A percentile compares a stretch with the other conserved stretches of the same genome.
Conservation (phyloP, 2,329 filamentous ascomycete genomes). For the Colletotrichum lupini region DNA sequence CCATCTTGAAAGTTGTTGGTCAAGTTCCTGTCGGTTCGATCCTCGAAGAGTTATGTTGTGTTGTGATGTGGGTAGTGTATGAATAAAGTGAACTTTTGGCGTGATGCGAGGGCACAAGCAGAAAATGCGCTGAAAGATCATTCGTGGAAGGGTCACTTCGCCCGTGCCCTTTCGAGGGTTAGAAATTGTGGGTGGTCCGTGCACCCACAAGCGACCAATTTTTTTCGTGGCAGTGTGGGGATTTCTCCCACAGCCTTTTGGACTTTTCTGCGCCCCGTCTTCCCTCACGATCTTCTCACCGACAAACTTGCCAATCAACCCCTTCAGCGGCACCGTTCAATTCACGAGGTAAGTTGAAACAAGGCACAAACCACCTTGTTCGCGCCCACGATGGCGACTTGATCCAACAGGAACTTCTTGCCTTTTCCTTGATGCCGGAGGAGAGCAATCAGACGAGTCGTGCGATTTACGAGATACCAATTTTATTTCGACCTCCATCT, state of each 20-base stretch:
- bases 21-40: constrained; percentile 69
- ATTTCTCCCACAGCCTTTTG: constrained; percentile 25
- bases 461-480: constrained; percentile 22
- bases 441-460: constrained; percentile 68
- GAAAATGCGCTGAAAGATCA: constrained; percentile 1
- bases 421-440: constrained; percentile 64
- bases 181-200: constrained; percentile 52
- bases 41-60: constrained; percentile 70
- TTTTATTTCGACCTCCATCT: constrained; percentile 6
- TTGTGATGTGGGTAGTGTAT: constrained; percentile 48
- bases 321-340: constrained; percentile 40
- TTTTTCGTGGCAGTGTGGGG: constrained; percentile 20
- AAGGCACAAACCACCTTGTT: neutral
- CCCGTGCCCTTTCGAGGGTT: constrained; percentile 44
- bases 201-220: constrained; percentile 51
- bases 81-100: constrained; percentile 40
- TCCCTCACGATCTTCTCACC: constrained; percentile 37
- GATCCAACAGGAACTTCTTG: constrained; percentile 50
- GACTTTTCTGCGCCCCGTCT: constrained; percentile 25
- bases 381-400: constrained; percentile 38
- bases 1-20: constrained; percentile 68
- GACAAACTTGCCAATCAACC: constrained; percentile 42
- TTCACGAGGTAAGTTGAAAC: constrained; percentile 58
- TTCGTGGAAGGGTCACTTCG: constrained; percentile 27
- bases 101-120: constrained; percentile 25